Evolutionary conservation across 495 filamentous ascomycete genomes (phyloP).

Genomic region (Jackrogersella minutella): DNA sequence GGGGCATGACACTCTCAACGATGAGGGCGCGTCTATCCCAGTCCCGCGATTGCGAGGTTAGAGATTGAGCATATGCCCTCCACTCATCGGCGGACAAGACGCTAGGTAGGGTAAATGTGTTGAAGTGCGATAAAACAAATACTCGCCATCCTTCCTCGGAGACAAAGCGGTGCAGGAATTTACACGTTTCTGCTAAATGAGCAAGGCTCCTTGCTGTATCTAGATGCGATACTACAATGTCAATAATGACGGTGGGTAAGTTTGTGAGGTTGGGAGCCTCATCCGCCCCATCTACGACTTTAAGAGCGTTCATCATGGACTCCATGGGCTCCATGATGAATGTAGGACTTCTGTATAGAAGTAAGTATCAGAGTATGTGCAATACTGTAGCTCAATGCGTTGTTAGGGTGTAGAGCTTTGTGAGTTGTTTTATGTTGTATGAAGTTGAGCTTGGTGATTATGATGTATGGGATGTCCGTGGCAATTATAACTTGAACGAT

Average conservation of each 20-base stretch:
- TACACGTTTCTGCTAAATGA: conserved; percentile 45
- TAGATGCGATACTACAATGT: conserved; percentile 48
- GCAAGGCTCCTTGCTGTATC: conserved; percentile 51
- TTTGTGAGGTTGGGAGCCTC: conserved; percentile 24
- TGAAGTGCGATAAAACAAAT: conserved; percentile 52
- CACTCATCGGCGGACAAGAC: conserved; percentile 38
- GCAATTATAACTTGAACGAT: no score
- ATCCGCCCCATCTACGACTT: no score
- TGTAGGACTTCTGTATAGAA: not conserved
- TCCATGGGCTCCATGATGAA: conserved; percentile 3
- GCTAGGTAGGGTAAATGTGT: conserved; percentile 41
- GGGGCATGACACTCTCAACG: conserved; percentile 39
- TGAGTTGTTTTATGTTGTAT: not conserved
- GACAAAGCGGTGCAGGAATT: conserved; percentile 41
- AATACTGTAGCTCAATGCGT: not conserved
- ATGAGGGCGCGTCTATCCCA: conserved; percentile 53
- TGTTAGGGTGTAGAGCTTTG: not conserved
- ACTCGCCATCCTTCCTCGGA: conserved; percentile 51
- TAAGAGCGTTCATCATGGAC: conserved; percentile 9
- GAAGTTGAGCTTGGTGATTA: conserved; percentile 6
- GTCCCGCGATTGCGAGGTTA: conserved; percentile 54
- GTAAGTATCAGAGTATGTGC: not conserved
- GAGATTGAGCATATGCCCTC: conserved; percentile 46
- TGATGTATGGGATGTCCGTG: conserved; percentile 22
- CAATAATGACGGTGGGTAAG: conserved; percentile 52